Percentiles rank a stretch among this genome's conserved stretches.
Evolutionary conservation across 2,329 filamentous ascomycete genomes (phyloP).

Genomic region (Apiospora marii): DNA sequence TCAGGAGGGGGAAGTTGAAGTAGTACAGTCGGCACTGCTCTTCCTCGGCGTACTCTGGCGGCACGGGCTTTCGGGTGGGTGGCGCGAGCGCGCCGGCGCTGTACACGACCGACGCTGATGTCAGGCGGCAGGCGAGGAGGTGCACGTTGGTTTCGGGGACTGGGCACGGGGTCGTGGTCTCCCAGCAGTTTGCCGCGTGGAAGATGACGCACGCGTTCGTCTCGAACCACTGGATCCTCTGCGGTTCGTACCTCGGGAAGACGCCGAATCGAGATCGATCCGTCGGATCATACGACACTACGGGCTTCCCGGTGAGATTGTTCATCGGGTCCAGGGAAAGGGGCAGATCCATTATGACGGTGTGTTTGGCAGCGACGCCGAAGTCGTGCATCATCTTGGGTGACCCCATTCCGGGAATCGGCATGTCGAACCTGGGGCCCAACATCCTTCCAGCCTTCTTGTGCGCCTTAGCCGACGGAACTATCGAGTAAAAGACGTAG

Average conservation of each 20-base stretch:
- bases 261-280: constrained; percentile 70
- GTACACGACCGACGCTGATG: constrained; percentile 70
- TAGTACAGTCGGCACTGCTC: constrained; percentile 76
- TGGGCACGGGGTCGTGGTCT: constrained; percentile 49
- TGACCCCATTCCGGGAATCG: constrained; percentile 66
- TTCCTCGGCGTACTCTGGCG: constrained; percentile 56
- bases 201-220: constrained; percentile 74
- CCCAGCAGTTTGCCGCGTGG: constrained; percentile 77
- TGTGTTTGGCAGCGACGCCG: constrained; percentile 68
- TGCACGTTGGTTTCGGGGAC: constrained; percentile 56
- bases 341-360: constrained; percentile 74
- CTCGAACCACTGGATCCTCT: constrained; percentile 70
- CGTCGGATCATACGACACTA: constrained; percentile 66
- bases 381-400: constrained; percentile 83
- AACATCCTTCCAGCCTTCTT: constrained; percentile 36
- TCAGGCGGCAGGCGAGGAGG: constrained; percentile 72
- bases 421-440: constrained; percentile 54
- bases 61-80: constrained; percentile 51
- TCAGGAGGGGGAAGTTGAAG: constrained; percentile 64
- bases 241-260: constrained; percentile 68
- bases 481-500: constrained; percentile 70
- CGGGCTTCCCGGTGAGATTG: constrained; percentile 60
- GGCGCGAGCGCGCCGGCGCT: constrained; percentile 68
- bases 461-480: constrained; percentile 36
- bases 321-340: constrained; percentile 71